A percentile compares a stretch with the other conserved stretches of the same genome.
Evolutionary conservation across 1,284 basidiomycete genomes (phyloP).

Genomic region (Ceratobasidium papillatum): DNA sequence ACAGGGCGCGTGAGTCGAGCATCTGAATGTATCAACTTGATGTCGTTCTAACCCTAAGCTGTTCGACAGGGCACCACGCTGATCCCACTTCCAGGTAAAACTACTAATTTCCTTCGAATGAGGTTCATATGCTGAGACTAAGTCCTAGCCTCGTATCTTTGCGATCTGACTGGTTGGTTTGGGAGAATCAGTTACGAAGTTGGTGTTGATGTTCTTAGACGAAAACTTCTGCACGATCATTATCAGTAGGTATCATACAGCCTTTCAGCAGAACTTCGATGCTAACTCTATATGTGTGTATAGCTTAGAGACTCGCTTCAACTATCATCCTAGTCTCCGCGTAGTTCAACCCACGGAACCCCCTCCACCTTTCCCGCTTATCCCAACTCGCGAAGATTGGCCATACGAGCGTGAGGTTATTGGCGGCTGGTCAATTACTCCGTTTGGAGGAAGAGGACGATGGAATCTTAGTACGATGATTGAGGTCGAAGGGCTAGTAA

Average conservation of each 20-base stretch:
- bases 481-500: constrained; percentile 30
- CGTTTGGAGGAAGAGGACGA: constrained; percentile 33
- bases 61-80: neutral
- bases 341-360: neutral
- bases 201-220: constrained; percentile 23
- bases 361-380: constrained; percentile 15
- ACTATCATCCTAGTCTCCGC: constrained; percentile 32
- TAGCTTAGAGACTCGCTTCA: constrained; percentile 36
- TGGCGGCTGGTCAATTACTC: constrained; percentile 30
- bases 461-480: constrained; percentile 11
- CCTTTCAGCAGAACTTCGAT: neutral
- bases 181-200: constrained; percentile 12
- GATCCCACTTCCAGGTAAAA: constrained; percentile 4
- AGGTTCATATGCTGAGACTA: neutral
- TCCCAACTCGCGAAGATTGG: constrained; percentile 37
- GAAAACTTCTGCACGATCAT: constrained; percentile 3
- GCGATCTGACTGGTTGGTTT: constrained; percentile 24
- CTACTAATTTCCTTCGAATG: too few relatives aligned
- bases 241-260: neutral
- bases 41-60: neutral
- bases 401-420: constrained; percentile 31
- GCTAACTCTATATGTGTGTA: neutral
- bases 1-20: constrained; percentile 18
- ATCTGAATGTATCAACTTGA: neutral
- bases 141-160: constrained; percentile 6